A percentile compares a stretch with the other conserved stretches of the same genome.
Conservation (phyloP, 371 early-diverging fungal genomes). For the Syncephalastrum contaminatum region DNA sequence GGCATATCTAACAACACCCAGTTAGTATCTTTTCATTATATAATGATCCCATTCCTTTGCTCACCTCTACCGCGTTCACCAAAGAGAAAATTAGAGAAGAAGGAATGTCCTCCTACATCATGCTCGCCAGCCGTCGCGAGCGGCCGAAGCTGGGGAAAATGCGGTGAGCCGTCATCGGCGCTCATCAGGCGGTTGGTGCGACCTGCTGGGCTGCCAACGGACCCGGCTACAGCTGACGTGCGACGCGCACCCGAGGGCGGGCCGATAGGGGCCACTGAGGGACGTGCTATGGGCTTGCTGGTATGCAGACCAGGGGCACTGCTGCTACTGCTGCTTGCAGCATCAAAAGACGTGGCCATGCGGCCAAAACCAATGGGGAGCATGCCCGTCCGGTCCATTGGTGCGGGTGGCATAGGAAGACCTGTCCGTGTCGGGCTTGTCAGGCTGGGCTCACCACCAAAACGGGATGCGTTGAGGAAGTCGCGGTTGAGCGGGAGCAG, state of each 20-base stretch:
- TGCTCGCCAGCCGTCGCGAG: constrained; percentile 3
- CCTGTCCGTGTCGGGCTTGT: constrained; percentile 11
- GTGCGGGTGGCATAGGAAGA: neutral
- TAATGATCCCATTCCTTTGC: neutral
- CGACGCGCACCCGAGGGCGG: constrained; percentile 24
- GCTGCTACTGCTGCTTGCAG: constrained; percentile 7
- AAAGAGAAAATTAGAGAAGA: constrained; percentile 46
- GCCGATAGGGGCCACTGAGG: constrained; percentile 37
- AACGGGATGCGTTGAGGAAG: no score
- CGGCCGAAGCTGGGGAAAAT: constrained; percentile 10
- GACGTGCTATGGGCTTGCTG: neutral
- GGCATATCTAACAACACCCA: neutral
- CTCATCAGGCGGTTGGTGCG: constrained; percentile 11
- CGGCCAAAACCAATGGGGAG: constrained; percentile 12
- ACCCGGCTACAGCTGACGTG: constrained; percentile 23
- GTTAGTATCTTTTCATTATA: no score
- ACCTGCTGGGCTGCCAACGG: constrained; percentile 28
- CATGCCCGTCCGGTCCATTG: constrained; percentile 6
- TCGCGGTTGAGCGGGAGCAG: constrained; percentile 2
- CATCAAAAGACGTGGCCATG: constrained; percentile 6
- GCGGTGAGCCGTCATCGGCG: constrained; percentile 2
- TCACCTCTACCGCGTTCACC: constrained; percentile 28
- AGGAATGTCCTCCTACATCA: constrained; percentile 23
- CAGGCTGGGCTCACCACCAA: neutral
- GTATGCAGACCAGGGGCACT: neutral